Evolutionary conservation across 306 rosid species (phyloP).

Genomic region (Cucumis cinereus): DNA sequence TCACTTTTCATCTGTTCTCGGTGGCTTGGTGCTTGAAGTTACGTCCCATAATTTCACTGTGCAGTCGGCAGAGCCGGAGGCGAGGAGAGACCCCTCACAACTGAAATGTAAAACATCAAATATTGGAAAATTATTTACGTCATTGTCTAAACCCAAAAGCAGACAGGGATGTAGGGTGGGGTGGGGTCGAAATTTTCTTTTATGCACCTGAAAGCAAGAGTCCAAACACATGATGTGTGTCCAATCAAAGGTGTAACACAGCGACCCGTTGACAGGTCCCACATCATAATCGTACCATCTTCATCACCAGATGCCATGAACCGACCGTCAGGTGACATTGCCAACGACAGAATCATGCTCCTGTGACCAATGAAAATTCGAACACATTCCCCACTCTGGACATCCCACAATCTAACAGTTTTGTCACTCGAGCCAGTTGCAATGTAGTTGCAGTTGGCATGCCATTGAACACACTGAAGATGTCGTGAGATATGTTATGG

Average conservation of each 20-base stretch:
- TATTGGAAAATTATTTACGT: background rate
- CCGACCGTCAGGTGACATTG: slow-evolving; percentile 95
- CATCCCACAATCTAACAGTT: slow-evolving; percentile 92
- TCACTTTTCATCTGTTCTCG: slow-evolving; percentile 72
- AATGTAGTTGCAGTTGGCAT: slow-evolving; percentile 94
- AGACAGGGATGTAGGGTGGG: background rate
- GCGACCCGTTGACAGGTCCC: slow-evolving; percentile 92
- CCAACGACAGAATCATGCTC: slow-evolving; percentile 78
- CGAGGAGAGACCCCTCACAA: slow-evolving; percentile 85
- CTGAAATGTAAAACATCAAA: slow-evolving; percentile 23
- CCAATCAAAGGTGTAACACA: slow-evolving; percentile 76
- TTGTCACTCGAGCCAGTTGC: slow-evolving; percentile 98
- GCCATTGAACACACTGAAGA: slow-evolving; percentile 91
- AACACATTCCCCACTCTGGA: slow-evolving; percentile 91
- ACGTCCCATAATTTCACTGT: slow-evolving; percentile 95
- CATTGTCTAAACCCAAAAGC: background rate
- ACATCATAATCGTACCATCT: slow-evolving; percentile 92
- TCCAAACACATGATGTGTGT: slow-evolving; percentile 90
- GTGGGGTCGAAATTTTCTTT: background rate
- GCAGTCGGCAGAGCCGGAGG: slow-evolving; percentile 95
- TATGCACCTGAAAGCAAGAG: slow-evolving; percentile 73
- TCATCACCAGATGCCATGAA: slow-evolving; percentile 95
- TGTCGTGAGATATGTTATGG: background rate
- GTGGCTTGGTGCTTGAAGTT: slow-evolving; percentile 57
- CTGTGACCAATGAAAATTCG: slow-evolving; percentile 92